These are phyloP conservation scores for Giardia duodenalis DNA, from an alignment of 208 protist species.

Conservation along the genomic window DNA sequence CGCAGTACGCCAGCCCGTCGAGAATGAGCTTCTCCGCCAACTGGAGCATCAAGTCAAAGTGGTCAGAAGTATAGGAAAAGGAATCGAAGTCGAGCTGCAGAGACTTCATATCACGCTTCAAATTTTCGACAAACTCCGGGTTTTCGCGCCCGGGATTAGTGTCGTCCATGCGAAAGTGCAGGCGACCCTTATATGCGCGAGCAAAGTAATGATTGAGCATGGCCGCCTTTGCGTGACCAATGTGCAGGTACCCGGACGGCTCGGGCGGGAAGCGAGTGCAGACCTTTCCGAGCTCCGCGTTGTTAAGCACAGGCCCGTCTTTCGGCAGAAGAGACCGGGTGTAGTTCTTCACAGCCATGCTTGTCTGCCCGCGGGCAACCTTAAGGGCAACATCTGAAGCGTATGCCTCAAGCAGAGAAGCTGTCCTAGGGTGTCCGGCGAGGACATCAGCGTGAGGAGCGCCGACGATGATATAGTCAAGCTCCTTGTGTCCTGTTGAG, in stretches of 20 bases:
- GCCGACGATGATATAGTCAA: not conserved
- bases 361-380: not conserved
- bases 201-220: constrained; percentile 88
- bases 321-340: not conserved
- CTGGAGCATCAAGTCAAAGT: constrained; percentile 77
- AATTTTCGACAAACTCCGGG: constrained; percentile 74
- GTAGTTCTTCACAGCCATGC: constrained; percentile 23
- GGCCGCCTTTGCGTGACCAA: constrained; percentile 91
- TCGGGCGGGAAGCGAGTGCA: constrained; percentile 86
- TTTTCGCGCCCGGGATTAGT: constrained; percentile 96
- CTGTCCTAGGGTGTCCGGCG: not conserved
- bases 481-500: not conserved
- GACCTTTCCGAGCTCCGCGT: constrained; percentile 49
- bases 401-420: not conserved
- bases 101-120: constrained; percentile 71
- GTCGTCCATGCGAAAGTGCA: constrained; percentile 96
- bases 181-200: constrained; percentile 75
- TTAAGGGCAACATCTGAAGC: not conserved
- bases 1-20: constrained; percentile 73
- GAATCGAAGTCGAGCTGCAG: constrained; percentile 63
- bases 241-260: constrained; percentile 82
- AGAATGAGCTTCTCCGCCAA: constrained; percentile 68
- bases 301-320: not conserved
- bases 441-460: not conserved
- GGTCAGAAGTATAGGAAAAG: constrained; percentile 79